Percentiles rank a stretch among this genome's conserved stretches.
These are phyloP conservation scores for Cordyceps tenuipes DNA, from an alignment of 2,329 filamentous ascomycete genomes.

Conservation along the genomic window DNA sequence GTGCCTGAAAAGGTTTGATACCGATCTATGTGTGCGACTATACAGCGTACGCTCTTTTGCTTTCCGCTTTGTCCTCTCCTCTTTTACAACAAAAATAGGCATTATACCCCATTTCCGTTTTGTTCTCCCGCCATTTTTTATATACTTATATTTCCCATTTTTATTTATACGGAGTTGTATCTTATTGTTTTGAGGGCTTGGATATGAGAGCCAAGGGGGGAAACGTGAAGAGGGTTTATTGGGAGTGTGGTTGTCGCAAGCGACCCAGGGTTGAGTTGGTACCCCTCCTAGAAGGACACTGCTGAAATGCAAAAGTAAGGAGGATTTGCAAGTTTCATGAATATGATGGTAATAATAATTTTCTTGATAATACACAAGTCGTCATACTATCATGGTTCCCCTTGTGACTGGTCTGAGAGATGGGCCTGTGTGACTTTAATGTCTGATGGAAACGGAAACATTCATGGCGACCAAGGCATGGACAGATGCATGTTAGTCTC, in stretches of 20 bases:
- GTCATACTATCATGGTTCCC: no score
- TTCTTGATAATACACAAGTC: conserved; percentile 1
- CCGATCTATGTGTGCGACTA: background rate
- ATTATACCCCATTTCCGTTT: conserved; percentile 11
- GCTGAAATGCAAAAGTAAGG: background rate
- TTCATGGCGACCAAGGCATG: no score
- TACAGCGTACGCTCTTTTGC: background rate
- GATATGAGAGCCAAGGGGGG: background rate
- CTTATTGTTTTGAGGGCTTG: background rate
- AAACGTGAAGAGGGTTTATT: background rate
- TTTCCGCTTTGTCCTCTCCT: conserved; percentile 6
- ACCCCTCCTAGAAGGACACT: background rate
- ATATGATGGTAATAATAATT: conserved; percentile 13
- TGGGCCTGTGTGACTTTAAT: no score
- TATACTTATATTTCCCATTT: background rate
- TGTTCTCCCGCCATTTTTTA: background rate
- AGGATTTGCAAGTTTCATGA: conserved; percentile 2
- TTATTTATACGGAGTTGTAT: background rate
- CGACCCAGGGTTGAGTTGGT: background rate
- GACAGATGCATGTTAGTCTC: no score
- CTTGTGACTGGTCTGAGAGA: background rate
- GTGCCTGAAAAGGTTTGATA: background rate
- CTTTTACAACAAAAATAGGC: conserved; percentile 9
- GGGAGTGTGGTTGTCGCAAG: background rate
- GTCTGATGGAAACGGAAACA: no score